Conservation (phyloP, 805 yeast species). For the Saturnispora dispora region DNA sequence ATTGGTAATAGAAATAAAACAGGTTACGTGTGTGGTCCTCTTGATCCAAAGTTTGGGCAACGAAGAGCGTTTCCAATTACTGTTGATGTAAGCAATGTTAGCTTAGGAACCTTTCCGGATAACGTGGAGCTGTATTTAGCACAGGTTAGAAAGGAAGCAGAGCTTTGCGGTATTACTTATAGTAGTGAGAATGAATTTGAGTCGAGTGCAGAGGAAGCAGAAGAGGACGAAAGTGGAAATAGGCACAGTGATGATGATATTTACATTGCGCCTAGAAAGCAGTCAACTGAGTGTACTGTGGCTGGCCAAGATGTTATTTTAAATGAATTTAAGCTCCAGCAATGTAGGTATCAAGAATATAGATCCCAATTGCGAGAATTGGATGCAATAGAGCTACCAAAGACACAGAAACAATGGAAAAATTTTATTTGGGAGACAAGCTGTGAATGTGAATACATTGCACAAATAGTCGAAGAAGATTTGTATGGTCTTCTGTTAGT, state of each 20-base stretch:
- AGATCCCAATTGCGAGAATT: conserved; percentile 18
- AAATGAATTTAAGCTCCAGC: conserved; percentile 10
- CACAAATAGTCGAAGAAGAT: conserved; percentile 28
- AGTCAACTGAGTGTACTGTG: neutral
- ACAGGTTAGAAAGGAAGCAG: conserved; percentile 27
- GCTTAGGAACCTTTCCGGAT: conserved; percentile 14
- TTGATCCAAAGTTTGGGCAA: conserved; percentile 31
- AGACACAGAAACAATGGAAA: conserved; percentile 35
- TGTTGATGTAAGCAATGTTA: conserved; percentile 15
- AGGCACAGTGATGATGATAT: conserved; percentile 9
- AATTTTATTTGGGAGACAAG: conserved; percentile 26
- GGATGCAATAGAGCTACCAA: conserved; percentile 29
- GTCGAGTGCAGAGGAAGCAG: neutral
- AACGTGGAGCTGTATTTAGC: conserved; percentile 28
- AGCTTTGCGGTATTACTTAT: neutral
- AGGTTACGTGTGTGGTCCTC: conserved; percentile 23
- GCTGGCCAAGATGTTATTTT: conserved; percentile 3
- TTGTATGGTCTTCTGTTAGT: conserved; percentile 30
- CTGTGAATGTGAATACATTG: conserved; percentile 27
- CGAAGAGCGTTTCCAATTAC: conserved; percentile 28
- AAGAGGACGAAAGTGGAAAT: neutral
- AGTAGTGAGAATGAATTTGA: conserved; percentile 7
- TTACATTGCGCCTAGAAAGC: neutral
- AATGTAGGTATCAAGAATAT: conserved; percentile 16
- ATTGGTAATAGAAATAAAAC: neutral